phyloP scores from a whole-genome alignment of 2,329 filamentous ascomycete species.

The Myriosclerotinia duriaeana region DNA sequence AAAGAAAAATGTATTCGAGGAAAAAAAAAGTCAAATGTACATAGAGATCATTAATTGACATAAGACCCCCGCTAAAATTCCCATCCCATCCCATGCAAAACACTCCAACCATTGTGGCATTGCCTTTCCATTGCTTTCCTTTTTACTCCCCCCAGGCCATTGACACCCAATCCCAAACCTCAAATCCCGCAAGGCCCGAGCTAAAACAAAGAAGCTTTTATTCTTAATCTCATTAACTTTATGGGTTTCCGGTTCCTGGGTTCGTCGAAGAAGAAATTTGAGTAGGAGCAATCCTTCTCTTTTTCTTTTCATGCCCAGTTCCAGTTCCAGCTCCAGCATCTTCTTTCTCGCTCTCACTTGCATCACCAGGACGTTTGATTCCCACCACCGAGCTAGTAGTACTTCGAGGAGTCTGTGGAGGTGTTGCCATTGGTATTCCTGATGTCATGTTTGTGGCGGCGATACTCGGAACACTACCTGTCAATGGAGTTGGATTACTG shows the following conservation, averaged over 20 bases:
- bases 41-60: neutral
- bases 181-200: neutral
- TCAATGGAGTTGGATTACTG: constrained; percentile 76
- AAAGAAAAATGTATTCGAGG: too few relatives aligned
- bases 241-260: neutral
- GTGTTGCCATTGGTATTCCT: constrained; percentile 74
- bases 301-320: constrained; percentile 47
- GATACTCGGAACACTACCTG: constrained; percentile 74
- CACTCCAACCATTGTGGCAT: neutral
- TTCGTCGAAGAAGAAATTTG: constrained; percentile 9
- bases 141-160: neutral
- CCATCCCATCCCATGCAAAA: constrained; percentile 1
- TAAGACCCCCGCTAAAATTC: neutral
- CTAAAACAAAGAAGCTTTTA: neutral
- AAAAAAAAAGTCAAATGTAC: neutral
- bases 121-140: neutral
- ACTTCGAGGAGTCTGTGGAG: constrained; percentile 80
- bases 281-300: constrained; percentile 71
- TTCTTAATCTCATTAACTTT: neutral
- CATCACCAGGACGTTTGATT: constrained; percentile 57
- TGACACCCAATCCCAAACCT: neutral
- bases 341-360: constrained; percentile 51
- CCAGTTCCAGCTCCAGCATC: constrained; percentile 47
- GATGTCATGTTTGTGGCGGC: constrained; percentile 60
- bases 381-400: constrained; percentile 55